A percentile compares a stretch with the other conserved stretches of the same genome.
Conservation (phyloP, 2,329 filamentous ascomycete species). For the Onygenales sp. region DNA sequence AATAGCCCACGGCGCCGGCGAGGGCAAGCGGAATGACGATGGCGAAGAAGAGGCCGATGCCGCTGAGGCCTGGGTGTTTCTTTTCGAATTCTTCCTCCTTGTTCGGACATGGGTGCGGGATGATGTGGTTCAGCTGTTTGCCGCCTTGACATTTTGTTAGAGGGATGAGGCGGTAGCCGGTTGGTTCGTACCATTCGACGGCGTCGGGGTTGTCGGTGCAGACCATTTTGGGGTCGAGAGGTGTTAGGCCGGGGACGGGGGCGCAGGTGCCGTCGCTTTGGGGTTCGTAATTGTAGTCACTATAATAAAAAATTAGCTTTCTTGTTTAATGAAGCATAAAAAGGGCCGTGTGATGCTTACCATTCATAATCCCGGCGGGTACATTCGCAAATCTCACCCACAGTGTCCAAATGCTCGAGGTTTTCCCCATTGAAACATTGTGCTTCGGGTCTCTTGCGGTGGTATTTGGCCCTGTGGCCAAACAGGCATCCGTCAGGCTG, state of each 20-base stretch:
- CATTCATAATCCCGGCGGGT: slow-evolving; percentile 85
- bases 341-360: slow-evolving; percentile 40
- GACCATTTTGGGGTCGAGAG: slow-evolving; percentile 49
- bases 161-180: slow-evolving; percentile 81
- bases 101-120: slow-evolving; percentile 58
- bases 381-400: slow-evolving; percentile 69
- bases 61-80: slow-evolving; percentile 56
- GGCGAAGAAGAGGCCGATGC: slow-evolving; percentile 73
- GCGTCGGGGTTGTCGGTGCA: slow-evolving; percentile 57
- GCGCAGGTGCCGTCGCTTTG: slow-evolving; percentile 66
- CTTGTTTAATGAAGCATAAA: not conserved
- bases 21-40: slow-evolving; percentile 64
- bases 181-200: slow-evolving; percentile 73
- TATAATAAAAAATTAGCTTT: slow-evolving; percentile 25
- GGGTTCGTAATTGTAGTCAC: slow-evolving; percentile 88
- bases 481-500: slow-evolving; percentile 78
- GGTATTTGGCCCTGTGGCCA: slow-evolving; percentile 78
- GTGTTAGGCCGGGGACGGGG: slow-evolving; percentile 63
- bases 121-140: slow-evolving; percentile 59
- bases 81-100: slow-evolving; percentile 75
- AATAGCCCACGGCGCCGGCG: slow-evolving; percentile 70
- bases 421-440: slow-evolving; percentile 74
- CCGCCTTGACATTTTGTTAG: slow-evolving; percentile 79
- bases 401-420: slow-evolving; percentile 61
- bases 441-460: slow-evolving; percentile 73